Evolutionary conservation across 2,329 filamentous ascomycete species (phyloP), one percentile per base, ranked within the genome.

Genomic region (Xenosphaeropsis pyriputrescens): DNA sequence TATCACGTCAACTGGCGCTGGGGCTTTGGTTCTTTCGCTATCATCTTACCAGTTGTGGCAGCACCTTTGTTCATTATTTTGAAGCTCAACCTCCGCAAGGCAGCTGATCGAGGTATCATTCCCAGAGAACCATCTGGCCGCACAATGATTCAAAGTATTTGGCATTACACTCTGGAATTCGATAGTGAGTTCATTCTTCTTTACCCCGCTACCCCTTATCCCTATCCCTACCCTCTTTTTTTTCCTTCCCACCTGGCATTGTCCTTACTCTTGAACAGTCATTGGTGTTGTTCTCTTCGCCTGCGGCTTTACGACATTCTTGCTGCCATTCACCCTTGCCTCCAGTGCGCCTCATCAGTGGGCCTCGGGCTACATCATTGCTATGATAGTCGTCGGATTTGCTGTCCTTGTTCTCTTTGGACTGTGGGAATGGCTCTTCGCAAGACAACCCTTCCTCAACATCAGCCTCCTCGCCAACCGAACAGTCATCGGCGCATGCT

Each of bases 1-100:
- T 49, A 61, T 0, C 57, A 67, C 3, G 57, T 65, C 5, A 72
- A 66, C 37, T 82, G 72, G 70, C 64, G 75, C 34, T 83, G 77
- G 78, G 75, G 67, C 2, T 82, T 77, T 47, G 78, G 75, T 34
- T 62, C 67, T 47, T 83, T 79, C 56, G 64, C 70, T 35, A 73
- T 84, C 45, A 65, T 83, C 41, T 57, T 75, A 5, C 76, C 77
- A 3, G 57, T 68, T 35, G 63, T 77, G 26, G 71, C 70, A 16
- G 47, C 74, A 19, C 79, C 79, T 0, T 59, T 83, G n/a, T 70
- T 70, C 35, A 48, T 64, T 15, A 58, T 80, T 9, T 35, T 52
- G 39, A 49, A 47, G 35, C n/a, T 44, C 11, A 40, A 51, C 40
- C 43, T 46, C 15, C 38, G 36, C 16, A 51, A 51, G 32, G 49